Percentiles rank a stretch among this genome's conserved stretches.
Evolutionary conservation across 345 rosid genomes (phyloP).

Genomic region (Rhizophora mangle): DNA sequence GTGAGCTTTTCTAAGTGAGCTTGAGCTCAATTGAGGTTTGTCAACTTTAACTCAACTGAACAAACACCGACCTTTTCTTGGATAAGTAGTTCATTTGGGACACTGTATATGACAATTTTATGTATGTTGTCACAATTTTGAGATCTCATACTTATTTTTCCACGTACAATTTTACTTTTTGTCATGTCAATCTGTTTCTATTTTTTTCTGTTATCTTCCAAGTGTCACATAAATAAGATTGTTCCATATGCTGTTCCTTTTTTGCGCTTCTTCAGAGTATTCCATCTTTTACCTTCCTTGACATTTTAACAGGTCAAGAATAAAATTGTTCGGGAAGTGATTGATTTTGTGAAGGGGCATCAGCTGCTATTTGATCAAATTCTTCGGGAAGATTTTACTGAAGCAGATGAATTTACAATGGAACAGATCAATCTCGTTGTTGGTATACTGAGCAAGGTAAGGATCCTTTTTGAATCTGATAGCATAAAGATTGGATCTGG

Average conservation of each 20-base stretch:
- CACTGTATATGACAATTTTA: too few relatives aligned
- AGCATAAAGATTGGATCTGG: background rate
- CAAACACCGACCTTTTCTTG: too few relatives aligned
- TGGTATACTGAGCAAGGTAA: conserved; percentile 86
- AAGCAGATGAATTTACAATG: conserved; percentile 66
- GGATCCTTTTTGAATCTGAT: background rate
- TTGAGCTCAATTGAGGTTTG: too few relatives aligned
- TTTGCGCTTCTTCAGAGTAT: background rate
- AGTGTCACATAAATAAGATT: too few relatives aligned
- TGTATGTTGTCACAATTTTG: too few relatives aligned
- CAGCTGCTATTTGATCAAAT: conserved; percentile 75
- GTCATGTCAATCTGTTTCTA: too few relatives aligned
- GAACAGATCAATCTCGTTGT: conserved; percentile 90
- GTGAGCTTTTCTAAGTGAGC: too few relatives aligned
- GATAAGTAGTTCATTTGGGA: too few relatives aligned
- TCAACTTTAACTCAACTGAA: too few relatives aligned
- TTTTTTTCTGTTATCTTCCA: too few relatives aligned
- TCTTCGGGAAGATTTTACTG: conserved; percentile 65
- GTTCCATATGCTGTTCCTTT: background rate
- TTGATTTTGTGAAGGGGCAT: conserved; percentile 77
- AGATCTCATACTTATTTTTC: too few relatives aligned
- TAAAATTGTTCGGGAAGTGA: conserved; percentile 80
- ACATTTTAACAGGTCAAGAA: conserved; percentile 62
- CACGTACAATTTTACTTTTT: too few relatives aligned
- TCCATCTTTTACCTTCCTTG: background rate